These are phyloP conservation scores for Gardenia jasminoides DNA, from an alignment of 257 asterid genomes.

Conservation along the genomic window DNA sequence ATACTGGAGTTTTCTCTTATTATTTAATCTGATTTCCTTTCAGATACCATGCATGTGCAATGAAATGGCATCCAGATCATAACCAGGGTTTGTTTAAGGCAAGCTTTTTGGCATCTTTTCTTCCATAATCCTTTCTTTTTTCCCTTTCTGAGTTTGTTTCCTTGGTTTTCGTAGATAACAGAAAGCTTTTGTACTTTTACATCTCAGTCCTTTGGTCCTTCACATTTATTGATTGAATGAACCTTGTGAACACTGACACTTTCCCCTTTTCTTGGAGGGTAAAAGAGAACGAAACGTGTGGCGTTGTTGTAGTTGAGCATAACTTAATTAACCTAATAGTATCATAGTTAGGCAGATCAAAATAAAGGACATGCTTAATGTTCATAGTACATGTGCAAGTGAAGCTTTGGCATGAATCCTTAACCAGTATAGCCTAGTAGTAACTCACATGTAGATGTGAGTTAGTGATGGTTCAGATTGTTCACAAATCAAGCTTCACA, in stretches of 20 bases:
- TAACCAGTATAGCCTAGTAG: not conserved
- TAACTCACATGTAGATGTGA: not conserved
- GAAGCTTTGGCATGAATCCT: not conserved
- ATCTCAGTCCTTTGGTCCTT: not conserved
- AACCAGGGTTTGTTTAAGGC: constrained; percentile 87
- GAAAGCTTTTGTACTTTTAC: not conserved
- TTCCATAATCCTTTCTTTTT: not conserved
- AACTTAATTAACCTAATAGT: not conserved
- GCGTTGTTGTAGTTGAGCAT: not conserved
- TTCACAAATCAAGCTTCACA: not conserved
- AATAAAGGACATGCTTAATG: too few species aligned
- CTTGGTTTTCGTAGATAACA: not conserved
- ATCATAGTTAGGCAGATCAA: not conserved
- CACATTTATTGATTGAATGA: too few species aligned
- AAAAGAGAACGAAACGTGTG: not conserved
- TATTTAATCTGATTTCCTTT: constrained; percentile 11
- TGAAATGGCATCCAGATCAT: constrained; percentile 95
- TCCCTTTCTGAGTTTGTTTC: not conserved
- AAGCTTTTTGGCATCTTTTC: not conserved
- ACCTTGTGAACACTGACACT: not conserved
- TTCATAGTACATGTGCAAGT: too few species aligned
- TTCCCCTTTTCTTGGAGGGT: not conserved
- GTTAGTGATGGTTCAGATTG: not conserved
- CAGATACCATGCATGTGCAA: constrained; percentile 75
- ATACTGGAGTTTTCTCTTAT: not conserved